phyloP scores from a whole-genome alignment of 2,329 filamentous ascomycete species.

The Talaromyces sp. region DNA sequence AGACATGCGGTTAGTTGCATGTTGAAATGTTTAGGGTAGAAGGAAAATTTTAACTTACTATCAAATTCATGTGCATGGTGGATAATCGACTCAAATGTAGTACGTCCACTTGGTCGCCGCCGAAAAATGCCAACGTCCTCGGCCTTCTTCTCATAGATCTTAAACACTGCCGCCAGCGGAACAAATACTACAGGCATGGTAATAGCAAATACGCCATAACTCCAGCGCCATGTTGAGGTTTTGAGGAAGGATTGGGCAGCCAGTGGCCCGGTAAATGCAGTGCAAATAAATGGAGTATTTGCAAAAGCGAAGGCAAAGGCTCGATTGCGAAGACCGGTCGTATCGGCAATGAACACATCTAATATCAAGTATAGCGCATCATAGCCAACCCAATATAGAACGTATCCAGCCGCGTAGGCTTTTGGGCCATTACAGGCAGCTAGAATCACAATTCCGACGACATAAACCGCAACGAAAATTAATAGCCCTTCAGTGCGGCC shows the following conservation, averaged over 20 bases:
- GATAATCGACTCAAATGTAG: slow-evolving; percentile 41
- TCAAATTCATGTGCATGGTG: slow-evolving; percentile 62
- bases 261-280: slow-evolving; percentile 51
- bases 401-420: slow-evolving; percentile 59
- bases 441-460: slow-evolving; percentile 55
- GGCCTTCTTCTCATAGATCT: slow-evolving; percentile 55
- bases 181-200: slow-evolving; percentile 52
- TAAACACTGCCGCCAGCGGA: slow-evolving; percentile 53
- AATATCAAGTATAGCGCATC: slow-evolving; percentile 53
- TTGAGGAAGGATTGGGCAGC: slow-evolving; percentile 48
- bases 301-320: slow-evolving; percentile 58
- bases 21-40: slow-evolving; percentile 1
- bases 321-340: slow-evolving; percentile 55
- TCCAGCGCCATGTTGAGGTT: slow-evolving; percentile 57
- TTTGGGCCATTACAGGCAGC: slow-evolving; percentile 57
- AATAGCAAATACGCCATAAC: slow-evolving; percentile 58
- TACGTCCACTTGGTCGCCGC: slow-evolving; percentile 42
- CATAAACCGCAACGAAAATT: slow-evolving; percentile 45
- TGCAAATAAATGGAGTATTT: slow-evolving; percentile 58
- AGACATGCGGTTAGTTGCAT: slow-evolving; percentile 45
- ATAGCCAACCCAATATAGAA: slow-evolving; percentile 58
- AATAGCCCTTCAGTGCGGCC: slow-evolving; percentile 58
- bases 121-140: slow-evolving; percentile 49
- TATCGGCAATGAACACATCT: slow-evolving; percentile 59
- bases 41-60: slow-evolving; percentile 28